Base-by-base conservation (phyloP, 192 early-diverging fungal genomes). In the Backusella tarrabulga region DNA sequence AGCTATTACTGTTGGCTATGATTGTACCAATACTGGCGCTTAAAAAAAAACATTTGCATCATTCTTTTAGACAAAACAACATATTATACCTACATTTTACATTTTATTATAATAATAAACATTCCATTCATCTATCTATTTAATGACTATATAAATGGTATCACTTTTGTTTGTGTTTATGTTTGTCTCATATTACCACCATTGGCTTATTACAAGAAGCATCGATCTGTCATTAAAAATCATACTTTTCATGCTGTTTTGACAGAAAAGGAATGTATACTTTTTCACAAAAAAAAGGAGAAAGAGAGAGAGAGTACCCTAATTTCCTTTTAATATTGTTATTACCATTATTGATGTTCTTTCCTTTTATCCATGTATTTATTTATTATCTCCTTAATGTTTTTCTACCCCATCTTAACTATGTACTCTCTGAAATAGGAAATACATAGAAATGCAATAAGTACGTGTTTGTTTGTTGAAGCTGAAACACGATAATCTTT, bases 1-100 rank as follows among this genome's bases (percentile, higher is more conserved):
- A 2, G 5, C 50, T 8, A 35, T 50, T 34, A 52, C 40, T 7
- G 60, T 34, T 68, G 69, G 73, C 5, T 50, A 68, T 68, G 80
- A 82, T 75, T 50, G 69, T 32, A 82, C 74, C 12, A 68, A 69
- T 19, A 82, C 76, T 26, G 80, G 80, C 23, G 80, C 80, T 29
- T 82, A 82, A 78, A 63, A 21, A 54, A 23, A 63, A 63, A 63
- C 56, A 1, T 29, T 29, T 63, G 26, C 56, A 63, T 63, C 29
- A 63, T 21, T n/a, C 9, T 26, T 29, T 29, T 29, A 63, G 56
- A 60, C 19, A 63, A 63, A 11, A 2, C 32, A 11, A 2, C 32
- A 63, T 29, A 63, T 60, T 60, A 60, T 26, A 60, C n/a, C 23
- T 21, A 56, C 21, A 21, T 56, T 56, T 60, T 60, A 26, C 54